Conservation (phyloP, 768 basidiomycete species). For the Trametes maxima region DNA sequence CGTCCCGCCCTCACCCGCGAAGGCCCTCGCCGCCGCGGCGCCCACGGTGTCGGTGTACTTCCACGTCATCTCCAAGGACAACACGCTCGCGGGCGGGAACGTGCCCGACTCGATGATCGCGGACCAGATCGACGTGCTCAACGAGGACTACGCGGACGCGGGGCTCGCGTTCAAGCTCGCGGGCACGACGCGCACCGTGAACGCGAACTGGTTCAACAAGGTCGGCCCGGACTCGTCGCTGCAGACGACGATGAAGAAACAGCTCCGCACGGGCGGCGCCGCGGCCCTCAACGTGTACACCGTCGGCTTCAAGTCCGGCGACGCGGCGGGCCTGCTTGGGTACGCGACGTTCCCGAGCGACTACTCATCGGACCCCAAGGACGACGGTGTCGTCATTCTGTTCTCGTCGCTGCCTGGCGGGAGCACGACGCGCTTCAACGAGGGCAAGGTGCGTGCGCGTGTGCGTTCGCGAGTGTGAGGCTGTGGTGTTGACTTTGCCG, state of each 20-base stretch:
- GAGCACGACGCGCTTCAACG: conserved; percentile 42
- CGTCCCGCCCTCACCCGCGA: conserved; percentile 27
- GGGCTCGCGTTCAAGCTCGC: conserved; percentile 46
- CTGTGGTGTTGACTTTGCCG: neutral
- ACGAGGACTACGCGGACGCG: conserved; percentile 40
- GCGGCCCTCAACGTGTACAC: conserved; percentile 52
- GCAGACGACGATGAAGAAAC: conserved; percentile 52
- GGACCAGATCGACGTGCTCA: conserved; percentile 47
- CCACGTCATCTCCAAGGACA: conserved; percentile 47
- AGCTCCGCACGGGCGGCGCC: conserved; percentile 45
- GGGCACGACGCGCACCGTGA: conserved; percentile 46
- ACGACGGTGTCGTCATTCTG: conserved; percentile 50
- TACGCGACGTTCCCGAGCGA: conserved; percentile 55
- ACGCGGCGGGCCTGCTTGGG: conserved; percentile 49
- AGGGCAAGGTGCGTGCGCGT: conserved; percentile 25
- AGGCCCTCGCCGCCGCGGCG: conserved; percentile 14
- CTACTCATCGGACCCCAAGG: conserved; percentile 42
- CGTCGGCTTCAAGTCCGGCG: conserved; percentile 48
- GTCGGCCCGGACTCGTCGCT: conserved; percentile 37
- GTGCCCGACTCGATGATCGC: conserved; percentile 44
- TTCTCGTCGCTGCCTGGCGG: conserved; percentile 44
- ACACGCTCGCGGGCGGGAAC: conserved; percentile 42
- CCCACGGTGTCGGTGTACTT: conserved; percentile 43
- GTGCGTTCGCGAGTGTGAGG: neutral
- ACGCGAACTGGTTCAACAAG: conserved; percentile 50